Percentiles rank a stretch among this genome's conserved stretches.
These are phyloP conservation scores for Candida sanyiensis DNA, from an alignment of 805 yeast species.

Conservation along the genomic window DNA sequence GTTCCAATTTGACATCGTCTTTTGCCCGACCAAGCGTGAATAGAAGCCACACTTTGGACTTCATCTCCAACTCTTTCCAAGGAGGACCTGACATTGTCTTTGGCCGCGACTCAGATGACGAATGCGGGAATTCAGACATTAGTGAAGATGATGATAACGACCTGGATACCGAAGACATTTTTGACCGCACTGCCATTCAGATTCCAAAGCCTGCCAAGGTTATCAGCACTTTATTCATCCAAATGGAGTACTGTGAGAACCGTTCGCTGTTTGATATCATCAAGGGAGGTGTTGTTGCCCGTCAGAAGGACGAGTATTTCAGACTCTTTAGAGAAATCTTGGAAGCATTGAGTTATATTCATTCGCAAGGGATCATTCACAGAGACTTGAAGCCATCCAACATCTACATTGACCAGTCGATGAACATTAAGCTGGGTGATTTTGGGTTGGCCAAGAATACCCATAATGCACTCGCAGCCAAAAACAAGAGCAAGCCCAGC, in stretches of 20 bases:
- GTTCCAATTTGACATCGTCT: conserved; percentile 6
- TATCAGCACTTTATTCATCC: conserved; percentile 79
- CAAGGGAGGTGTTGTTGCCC: conserved; percentile 62
- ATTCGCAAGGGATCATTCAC: conserved; percentile 90
- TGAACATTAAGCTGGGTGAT: conserved; percentile 91
- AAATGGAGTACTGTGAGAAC: conserved; percentile 98
- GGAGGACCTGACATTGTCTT: conserved; percentile 52
- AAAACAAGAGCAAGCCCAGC: conserved; percentile 25
- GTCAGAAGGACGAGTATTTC: conserved; percentile 80
- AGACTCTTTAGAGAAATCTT: conserved; percentile 78
- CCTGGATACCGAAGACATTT: conserved; percentile 12
- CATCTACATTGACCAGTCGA: conserved; percentile 85
- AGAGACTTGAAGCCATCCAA: conserved; percentile 94
- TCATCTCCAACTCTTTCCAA: conserved; percentile 56
- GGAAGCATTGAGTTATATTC: conserved; percentile 88
- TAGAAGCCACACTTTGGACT: conserved; percentile 47
- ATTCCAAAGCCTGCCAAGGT: conserved; percentile 26
- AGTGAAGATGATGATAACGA: conserved; percentile 22
- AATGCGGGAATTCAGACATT: conserved; percentile 15
- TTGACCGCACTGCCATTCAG: conserved; percentile 11
- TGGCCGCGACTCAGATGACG: conserved; percentile 30
- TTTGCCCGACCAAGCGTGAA: conserved; percentile 24
- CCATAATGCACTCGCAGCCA: conserved; percentile 39
- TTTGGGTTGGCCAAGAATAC: conserved; percentile 94
- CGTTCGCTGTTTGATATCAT: conserved; percentile 83